These are phyloP conservation scores for Chenopodium berlandieri DNA, from an alignment of 148 eudicot species.

Conservation along the genomic window DNA sequence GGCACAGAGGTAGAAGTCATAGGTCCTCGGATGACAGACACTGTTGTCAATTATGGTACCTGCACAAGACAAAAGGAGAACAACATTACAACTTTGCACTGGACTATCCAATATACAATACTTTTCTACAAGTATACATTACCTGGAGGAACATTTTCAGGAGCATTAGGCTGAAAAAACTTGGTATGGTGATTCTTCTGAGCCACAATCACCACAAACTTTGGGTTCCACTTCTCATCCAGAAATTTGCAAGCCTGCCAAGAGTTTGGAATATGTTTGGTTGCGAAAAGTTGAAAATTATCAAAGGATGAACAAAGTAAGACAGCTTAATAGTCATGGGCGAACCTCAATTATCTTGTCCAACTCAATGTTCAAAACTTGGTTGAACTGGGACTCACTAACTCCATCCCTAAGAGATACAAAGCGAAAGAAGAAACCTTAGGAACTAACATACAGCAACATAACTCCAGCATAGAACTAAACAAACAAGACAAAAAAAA, in stretches of 20 bases:
- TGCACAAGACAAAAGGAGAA: conserved; percentile 23
- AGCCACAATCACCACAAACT: conserved; percentile 74
- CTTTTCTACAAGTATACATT: neutral
- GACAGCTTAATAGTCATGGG: neutral
- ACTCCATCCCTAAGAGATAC: conserved; percentile 69
- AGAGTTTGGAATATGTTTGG: neutral
- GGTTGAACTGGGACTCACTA: conserved; percentile 85
- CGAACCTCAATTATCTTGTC: conserved; percentile 80
- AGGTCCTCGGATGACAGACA: conserved; percentile 83
- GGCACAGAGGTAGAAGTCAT: conserved; percentile 88
- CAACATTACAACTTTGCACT: neutral
- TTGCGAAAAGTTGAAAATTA: neutral
- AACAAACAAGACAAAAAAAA: neutral
- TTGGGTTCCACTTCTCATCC: conserved; percentile 83
- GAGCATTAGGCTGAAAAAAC: conserved; percentile 69
- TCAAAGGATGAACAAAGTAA: too few relatives aligned
- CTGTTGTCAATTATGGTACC: conserved; percentile 87
- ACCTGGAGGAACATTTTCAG: conserved; percentile 96
- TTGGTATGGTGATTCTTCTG: conserved; percentile 94
- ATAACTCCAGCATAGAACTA: neutral
- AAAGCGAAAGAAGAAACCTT: too few relatives aligned
- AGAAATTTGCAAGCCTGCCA: conserved; percentile 70
- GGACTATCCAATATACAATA: neutral
- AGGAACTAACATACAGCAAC: neutral
- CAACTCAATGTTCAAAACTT: conserved; percentile 82